These are phyloP conservation scores for Botrytis galanthina DNA, from an alignment of 2,329 filamentous ascomycete genomes.

Conservation along the genomic window DNA sequence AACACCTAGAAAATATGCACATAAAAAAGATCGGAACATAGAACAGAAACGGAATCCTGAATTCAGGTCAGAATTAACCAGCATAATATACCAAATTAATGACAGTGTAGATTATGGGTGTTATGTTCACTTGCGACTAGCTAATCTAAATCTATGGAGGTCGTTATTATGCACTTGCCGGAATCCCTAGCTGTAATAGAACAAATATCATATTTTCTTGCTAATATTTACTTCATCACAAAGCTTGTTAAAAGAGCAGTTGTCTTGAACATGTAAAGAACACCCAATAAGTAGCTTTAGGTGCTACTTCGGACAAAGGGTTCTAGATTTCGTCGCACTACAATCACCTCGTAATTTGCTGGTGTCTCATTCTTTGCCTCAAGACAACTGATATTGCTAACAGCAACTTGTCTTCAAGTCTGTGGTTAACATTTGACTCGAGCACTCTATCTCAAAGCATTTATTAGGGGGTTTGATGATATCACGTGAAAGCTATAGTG, in stretches of 20 bases:
- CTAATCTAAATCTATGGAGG: not conserved
- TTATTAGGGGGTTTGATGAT: accelerated
- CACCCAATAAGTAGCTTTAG: not conserved
- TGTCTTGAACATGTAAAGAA: not conserved
- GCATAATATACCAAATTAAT: not conserved
- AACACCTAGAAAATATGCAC: too few relatives aligned
- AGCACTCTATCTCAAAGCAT: not conserved
- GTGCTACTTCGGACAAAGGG: not conserved
- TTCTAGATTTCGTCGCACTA: accelerated
- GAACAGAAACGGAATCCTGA: not conserved
- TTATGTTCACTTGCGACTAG: too few relatives aligned
- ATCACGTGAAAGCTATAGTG: not conserved
- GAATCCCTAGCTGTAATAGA: not conserved
- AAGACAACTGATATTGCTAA: not conserved
- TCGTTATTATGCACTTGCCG: not conserved
- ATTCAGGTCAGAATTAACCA: not conserved
- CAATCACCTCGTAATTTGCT: not conserved
- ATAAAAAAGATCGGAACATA: not conserved
- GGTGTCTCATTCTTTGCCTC: not conserved
- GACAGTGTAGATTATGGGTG: not conserved
- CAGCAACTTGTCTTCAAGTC: not conserved
- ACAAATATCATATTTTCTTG: not conserved
- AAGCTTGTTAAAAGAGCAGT: not conserved
- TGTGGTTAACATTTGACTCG: not conserved
- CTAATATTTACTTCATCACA: too few relatives aligned